Evolutionary conservation across 1,284 basidiomycete genomes (phyloP).

Genomic region (Malassezia obtusa): DNA sequence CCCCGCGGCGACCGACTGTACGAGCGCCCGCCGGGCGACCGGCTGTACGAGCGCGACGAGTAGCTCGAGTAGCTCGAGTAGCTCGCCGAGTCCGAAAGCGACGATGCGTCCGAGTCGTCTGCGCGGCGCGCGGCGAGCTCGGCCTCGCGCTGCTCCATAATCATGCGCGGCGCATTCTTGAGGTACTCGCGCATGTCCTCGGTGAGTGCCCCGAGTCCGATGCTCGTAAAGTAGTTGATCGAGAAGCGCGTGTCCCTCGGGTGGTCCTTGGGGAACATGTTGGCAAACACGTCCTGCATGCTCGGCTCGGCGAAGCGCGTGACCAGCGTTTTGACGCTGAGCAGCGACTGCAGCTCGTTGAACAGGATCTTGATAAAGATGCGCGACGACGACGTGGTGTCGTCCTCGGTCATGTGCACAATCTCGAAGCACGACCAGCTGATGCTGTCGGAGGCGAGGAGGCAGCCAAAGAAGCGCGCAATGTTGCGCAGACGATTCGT

Average conservation of each 20-base stretch:
- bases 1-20: conserved; percentile 9
- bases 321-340: conserved; percentile 71
- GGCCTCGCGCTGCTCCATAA: conserved; percentile 76
- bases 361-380: conserved; percentile 97
- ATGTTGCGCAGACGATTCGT: conserved; percentile 96
- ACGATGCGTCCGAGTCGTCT: conserved; percentile 17
- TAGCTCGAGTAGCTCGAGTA: conserved; percentile 15
- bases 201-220: conserved; percentile 78
- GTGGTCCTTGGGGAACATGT: conserved; percentile 90
- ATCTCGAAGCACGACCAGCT: conserved; percentile 77
- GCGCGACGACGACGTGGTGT: conserved; percentile 87
- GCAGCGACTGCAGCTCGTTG: conserved; percentile 82
- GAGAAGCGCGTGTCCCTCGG: conserved; percentile 93
- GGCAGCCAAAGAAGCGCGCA: conserved; percentile 85
- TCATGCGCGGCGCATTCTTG: conserved; percentile 81
- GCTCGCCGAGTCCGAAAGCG: conserved; percentile 18
- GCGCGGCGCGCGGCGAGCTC: conserved; percentile 45
- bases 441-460: conserved; percentile 65
- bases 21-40: conserved; percentile 9
- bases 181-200: conserved; percentile 94
- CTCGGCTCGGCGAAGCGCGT: conserved; percentile 61
- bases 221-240: conserved; percentile 88
- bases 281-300: conserved; percentile 62
- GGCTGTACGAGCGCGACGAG: conserved; percentile 14
- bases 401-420: conserved; percentile 91